Conservation (phyloP, 371 early-diverging fungal species). For the Lichtheimia ornata region DNA sequence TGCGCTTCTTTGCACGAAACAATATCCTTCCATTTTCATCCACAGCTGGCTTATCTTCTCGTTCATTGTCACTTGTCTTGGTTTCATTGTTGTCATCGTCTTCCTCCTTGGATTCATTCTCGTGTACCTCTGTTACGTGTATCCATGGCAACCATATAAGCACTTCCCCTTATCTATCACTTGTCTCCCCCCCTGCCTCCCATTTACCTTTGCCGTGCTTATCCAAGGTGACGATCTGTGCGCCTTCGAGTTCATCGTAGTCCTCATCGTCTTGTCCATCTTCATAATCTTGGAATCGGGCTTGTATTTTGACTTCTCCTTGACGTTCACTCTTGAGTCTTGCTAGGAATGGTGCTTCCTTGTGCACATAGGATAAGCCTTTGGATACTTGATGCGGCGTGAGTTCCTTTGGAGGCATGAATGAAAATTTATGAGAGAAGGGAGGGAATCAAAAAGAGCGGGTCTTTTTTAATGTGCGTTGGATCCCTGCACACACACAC, state of each 20-base stretch:
- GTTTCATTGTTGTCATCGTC: slow-evolving; percentile 14
- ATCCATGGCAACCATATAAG: too few relatives aligned
- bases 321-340: slow-evolving; percentile 29
- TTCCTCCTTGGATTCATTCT: slow-evolving; percentile 22
- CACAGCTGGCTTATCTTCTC: slow-evolving; percentile 29
- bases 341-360: slow-evolving; percentile 48
- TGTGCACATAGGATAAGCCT: slow-evolving; percentile 47
- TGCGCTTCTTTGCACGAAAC: slow-evolving; percentile 33
- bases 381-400: slow-evolving; percentile 50
- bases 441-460: too few relatives aligned
- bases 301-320: slow-evolving; percentile 21
- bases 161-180: too few relatives aligned
- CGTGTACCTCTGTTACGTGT: slow-evolving; percentile 22
- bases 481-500: too few relatives aligned
- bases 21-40: slow-evolving; percentile 44
- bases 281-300: slow-evolving; percentile 38
- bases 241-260: slow-evolving; percentile 51
- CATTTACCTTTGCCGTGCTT: slow-evolving; percentile 45
- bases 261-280: slow-evolving; percentile 52
- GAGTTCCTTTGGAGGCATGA: slow-evolving; percentile 28
- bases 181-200: slow-evolving; percentile 1
- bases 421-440: background rate
- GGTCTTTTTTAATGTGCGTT: too few relatives aligned
- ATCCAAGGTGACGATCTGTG: slow-evolving; percentile 48
- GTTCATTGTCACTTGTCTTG: slow-evolving; percentile 18